Percentiles rank a stretch among this genome's conserved stretches.
These are phyloP conservation scores for Aspergillus ibericus DNA, from an alignment of 2,329 filamentous ascomycete genomes.

Conservation along the genomic window DNA sequence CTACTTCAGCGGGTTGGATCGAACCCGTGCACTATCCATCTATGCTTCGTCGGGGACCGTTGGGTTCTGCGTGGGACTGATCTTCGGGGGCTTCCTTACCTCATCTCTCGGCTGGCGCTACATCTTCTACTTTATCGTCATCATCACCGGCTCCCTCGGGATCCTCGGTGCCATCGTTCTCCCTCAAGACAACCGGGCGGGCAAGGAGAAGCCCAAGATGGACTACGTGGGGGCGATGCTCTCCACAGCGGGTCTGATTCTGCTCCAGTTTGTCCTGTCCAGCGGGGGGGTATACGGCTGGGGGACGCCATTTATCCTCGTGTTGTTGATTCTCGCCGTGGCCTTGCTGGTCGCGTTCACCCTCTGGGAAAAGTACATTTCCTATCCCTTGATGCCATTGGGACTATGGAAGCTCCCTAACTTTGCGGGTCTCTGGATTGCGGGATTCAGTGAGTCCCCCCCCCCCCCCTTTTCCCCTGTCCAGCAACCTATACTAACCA, in stretches of 20 bases:
- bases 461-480: rapidly evolving
- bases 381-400: conserved; percentile 49
- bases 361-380: conserved; percentile 45
- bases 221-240: conserved; percentile 45
- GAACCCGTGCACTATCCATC: conserved; percentile 41
- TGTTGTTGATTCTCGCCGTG: conserved; percentile 41
- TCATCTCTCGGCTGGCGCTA: conserved; percentile 43
- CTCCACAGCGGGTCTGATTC: conserved; percentile 45
- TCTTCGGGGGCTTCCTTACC: conserved; percentile 42
- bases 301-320: conserved; percentile 48
- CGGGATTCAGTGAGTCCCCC: conserved; percentile 38
- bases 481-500: conserved; percentile 8
- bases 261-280: conserved; percentile 48
- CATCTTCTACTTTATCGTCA: conserved; percentile 39
- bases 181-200: conserved; percentile 39
- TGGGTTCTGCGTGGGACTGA: conserved; percentile 43
- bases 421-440: conserved; percentile 48
- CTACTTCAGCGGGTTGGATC: conserved; percentile 41
- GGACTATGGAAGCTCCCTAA: conserved; percentile 49
- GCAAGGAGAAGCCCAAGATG: conserved; percentile 36
- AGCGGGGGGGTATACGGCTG: conserved; percentile 50
- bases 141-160: conserved; percentile 33
- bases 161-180: conserved; percentile 38
- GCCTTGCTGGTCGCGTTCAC: conserved; percentile 41
- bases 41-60: conserved; percentile 43